Percentiles rank a stretch among this genome's conserved stretches.
phyloP scores from a whole-genome alignment of 2,329 filamentous ascomycete species.

The Phyllachora maydis region DNA sequence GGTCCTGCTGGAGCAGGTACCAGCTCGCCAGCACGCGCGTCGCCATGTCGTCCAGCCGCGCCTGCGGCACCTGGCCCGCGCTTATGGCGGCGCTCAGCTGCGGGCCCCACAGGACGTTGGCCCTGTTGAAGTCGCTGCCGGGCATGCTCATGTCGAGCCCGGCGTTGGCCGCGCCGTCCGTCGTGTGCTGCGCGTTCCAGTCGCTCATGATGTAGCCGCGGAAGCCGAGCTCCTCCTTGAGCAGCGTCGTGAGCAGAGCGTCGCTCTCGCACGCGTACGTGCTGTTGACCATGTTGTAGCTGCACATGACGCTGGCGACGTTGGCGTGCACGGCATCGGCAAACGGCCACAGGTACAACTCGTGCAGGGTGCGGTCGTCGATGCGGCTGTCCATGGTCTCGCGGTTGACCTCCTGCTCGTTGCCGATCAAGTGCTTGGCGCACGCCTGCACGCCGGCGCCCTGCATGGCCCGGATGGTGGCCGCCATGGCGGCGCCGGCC shows the following conservation, averaged over 20 bases:
- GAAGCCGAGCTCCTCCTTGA: slow-evolving; percentile 61
- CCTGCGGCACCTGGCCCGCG: slow-evolving; percentile 33
- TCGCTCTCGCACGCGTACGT: slow-evolving; percentile 48
- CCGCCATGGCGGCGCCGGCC: slow-evolving; percentile 35
- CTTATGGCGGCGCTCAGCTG: slow-evolving; percentile 30
- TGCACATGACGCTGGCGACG: slow-evolving; percentile 49
- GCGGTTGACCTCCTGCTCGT: slow-evolving; percentile 46
- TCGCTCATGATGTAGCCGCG: slow-evolving; percentile 38
- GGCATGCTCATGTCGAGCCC: slow-evolving; percentile 75
- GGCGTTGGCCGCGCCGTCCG: slow-evolving; percentile 39
- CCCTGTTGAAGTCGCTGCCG: slow-evolving; percentile 36
- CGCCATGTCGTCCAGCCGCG: slow-evolving; percentile 46
- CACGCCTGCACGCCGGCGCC: slow-evolving; percentile 25
- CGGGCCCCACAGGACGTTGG: slow-evolving; percentile 31
- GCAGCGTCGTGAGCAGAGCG: slow-evolving; percentile 33
- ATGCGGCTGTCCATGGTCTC: slow-evolving; percentile 33
- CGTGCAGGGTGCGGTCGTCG: slow-evolving; percentile 45
- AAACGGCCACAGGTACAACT: slow-evolving; percentile 48
- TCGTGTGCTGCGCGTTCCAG: slow-evolving; percentile 61
- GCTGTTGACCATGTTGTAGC: slow-evolving; percentile 52
- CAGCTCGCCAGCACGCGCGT: slow-evolving; percentile 41
- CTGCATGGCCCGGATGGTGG: slow-evolving; percentile 40
- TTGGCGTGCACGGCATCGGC: slow-evolving; percentile 46
- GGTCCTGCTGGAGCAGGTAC: slow-evolving; percentile 34
- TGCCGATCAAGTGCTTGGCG: slow-evolving; percentile 41